phyloP scores from a whole-genome alignment of 495 filamentous ascomycete species.

The Penicillium antarcticum region DNA sequence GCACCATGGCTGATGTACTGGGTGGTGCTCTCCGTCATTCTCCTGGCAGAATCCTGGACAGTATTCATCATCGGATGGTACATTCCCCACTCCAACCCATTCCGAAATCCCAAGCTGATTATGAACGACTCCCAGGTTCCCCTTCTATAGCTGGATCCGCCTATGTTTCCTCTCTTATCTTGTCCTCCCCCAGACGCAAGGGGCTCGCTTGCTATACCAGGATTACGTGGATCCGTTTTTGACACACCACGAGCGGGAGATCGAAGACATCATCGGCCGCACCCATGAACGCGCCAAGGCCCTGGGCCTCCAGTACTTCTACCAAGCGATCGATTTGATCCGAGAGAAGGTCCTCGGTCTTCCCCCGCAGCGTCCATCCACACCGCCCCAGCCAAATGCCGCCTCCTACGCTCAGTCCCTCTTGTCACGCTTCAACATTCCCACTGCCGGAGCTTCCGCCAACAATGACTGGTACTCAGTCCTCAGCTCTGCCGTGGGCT shows the following conservation, averaged over 20 bases:
- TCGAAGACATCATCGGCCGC: conserved; percentile 83
- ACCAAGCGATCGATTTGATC: conserved; percentile 69
- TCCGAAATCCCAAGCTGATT: conserved; percentile 1
- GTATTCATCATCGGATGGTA: conserved; percentile 83
- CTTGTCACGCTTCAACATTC: conserved; percentile 81
- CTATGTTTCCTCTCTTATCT: conserved; percentile 88
- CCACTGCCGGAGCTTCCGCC: conserved; percentile 37
- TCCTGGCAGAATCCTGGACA: conserved; percentile 82
- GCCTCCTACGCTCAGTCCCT: conserved; percentile 73
- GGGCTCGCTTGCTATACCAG: conserved; percentile 80
- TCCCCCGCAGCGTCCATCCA: conserved; percentile 49
- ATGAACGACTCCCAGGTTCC: conserved; percentile 54
- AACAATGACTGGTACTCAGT: conserved; percentile 63
- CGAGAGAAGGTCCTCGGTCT: conserved; percentile 72
- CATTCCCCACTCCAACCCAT: neutral
- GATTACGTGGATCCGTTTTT: conserved; percentile 86
- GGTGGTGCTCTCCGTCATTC: conserved; percentile 80
- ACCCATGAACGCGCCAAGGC: conserved; percentile 76
- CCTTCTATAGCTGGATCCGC: conserved; percentile 92
- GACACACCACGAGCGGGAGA: conserved; percentile 78
- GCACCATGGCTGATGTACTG: conserved; percentile 99
- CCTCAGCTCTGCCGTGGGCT: conserved; percentile 63
- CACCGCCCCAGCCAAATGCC: conserved; percentile 48
- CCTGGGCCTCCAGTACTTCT: conserved; percentile 78
- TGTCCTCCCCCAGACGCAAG: conserved; percentile 93